Percentiles rank a stretch among this genome's conserved stretches.
Evolutionary conservation across 805 yeast species (phyloP).

Genomic region (Naumovozyma castellii): DNA sequence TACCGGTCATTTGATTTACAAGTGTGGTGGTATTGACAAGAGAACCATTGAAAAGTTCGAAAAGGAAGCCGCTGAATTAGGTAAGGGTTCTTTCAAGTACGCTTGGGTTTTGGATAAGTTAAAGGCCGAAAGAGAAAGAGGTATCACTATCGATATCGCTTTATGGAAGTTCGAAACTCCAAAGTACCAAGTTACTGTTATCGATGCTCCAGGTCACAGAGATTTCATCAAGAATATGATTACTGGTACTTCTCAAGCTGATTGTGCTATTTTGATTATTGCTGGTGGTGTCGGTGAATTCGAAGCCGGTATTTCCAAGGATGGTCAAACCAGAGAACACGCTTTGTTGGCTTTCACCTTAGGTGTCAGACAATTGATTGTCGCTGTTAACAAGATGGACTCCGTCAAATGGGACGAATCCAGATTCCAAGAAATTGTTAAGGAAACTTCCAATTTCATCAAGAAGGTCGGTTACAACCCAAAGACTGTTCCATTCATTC

Average conservation of each 20-base stretch:
- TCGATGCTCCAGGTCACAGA: constrained; percentile 94
- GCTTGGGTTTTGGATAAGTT: constrained; percentile 96
- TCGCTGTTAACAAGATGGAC: constrained; percentile 93
- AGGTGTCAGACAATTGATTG: constrained; percentile 80
- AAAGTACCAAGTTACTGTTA: constrained; percentile 80
- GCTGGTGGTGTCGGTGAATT: constrained; percentile 92
- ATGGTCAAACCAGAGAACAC: constrained; percentile 93
- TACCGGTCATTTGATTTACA: constrained; percentile 98
- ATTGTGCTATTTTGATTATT: constrained; percentile 81
- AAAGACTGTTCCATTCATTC: constrained; percentile 77
- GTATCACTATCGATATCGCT: constrained; percentile 92
- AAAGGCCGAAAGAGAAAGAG: constrained; percentile 94
- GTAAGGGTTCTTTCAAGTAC: constrained; percentile 95
- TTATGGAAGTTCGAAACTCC: constrained; percentile 90
- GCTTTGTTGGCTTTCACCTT: constrained; percentile 83
- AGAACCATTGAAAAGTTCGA: constrained; percentile 97
- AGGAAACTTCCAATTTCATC: constrained; percentile 72
- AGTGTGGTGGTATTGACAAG: constrained; percentile 99
- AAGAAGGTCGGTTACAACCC: constrained; percentile 81
- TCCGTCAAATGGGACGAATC: constrained; percentile 79
- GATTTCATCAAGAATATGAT: constrained; percentile 95
- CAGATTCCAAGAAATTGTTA: constrained; percentile 69
- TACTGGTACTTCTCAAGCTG: constrained; percentile 92
- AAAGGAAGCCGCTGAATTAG: constrained; percentile 95
- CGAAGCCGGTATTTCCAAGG: constrained; percentile 92